Evolutionary conservation across 257 asterid species (phyloP).

Genomic region (Fraxinus anomala): DNA sequence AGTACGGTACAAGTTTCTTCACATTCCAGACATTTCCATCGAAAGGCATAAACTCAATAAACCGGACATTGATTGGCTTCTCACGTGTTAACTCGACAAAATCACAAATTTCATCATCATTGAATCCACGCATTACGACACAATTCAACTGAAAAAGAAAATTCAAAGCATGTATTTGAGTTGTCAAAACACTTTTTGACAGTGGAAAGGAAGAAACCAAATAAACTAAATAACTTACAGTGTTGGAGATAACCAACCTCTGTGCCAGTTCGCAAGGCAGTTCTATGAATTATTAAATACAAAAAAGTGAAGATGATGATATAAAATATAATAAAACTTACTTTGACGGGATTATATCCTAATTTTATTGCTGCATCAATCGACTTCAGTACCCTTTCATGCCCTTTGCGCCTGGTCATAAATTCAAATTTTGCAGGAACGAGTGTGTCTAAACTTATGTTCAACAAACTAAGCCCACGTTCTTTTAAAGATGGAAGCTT

Average conservation of each 20-base stretch:
- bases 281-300: not conserved
- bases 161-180: slow-evolving; percentile 16
- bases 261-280: not conserved
- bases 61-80: slow-evolving; percentile 89
- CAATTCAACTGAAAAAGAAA: slow-evolving; percentile 74
- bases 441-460: slow-evolving; percentile 89
- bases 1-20: slow-evolving; percentile 90
- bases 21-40: slow-evolving; percentile 99
- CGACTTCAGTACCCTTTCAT: slow-evolving; percentile 80
- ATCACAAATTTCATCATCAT: slow-evolving; percentile 91
- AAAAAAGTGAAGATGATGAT: not conserved
- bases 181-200: not conserved
- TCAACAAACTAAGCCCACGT: slow-evolving; percentile 74
- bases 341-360: slow-evolving; percentile 93
- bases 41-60: slow-evolving; percentile 97
- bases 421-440: slow-evolving; percentile 95
- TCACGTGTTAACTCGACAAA: slow-evolving; percentile 91
- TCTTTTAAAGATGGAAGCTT: slow-evolving; percentile 82
- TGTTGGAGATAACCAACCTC: not conserved
- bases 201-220: slow-evolving; percentile 11
- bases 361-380: slow-evolving; percentile 73
- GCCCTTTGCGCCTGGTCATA: slow-evolving; percentile 91
- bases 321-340: slow-evolving; percentile 32
- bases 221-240: not conserved
- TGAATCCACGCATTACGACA: slow-evolving; percentile 97